phyloP scores from a whole-genome alignment of 2,329 filamentous ascomycete species.

The Westerdykella ornata region DNA sequence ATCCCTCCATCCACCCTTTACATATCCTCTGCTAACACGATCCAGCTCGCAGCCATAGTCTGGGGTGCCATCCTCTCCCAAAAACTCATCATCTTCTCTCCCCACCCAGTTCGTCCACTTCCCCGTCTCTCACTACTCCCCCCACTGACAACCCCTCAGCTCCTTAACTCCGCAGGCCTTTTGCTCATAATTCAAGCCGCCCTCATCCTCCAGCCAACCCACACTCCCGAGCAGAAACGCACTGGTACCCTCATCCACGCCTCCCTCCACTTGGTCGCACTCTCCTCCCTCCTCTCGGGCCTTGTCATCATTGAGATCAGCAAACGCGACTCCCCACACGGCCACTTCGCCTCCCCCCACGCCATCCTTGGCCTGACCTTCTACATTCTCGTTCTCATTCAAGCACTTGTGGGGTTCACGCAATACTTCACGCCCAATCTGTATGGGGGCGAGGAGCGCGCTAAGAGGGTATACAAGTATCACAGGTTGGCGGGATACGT shows the following conservation, averaged over 20 bases:
- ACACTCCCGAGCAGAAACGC: constrained; percentile 66
- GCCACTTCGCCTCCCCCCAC: constrained; percentile 75
- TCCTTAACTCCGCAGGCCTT: constrained; percentile 58
- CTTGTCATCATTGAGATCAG: constrained; percentile 73
- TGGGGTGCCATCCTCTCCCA: constrained; percentile 70
- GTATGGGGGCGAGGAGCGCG: constrained; percentile 72
- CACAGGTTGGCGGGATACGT: constrained; percentile 74
- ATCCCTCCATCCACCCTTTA: not conserved
- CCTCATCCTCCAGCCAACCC: constrained; percentile 81
- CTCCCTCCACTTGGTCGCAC: constrained; percentile 59
- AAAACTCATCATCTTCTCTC: constrained; percentile 73
- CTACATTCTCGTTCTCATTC: constrained; percentile 61
- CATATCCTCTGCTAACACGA: constrained; percentile 9
- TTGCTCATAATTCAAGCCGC: constrained; percentile 72
- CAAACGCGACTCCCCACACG: constrained; percentile 61
- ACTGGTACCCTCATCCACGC: constrained; percentile 60
- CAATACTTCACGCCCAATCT: constrained; percentile 69
- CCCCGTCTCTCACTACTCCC: constrained; percentile 1
- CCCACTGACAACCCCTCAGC: constrained; percentile 27
- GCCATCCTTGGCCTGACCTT: constrained; percentile 75
- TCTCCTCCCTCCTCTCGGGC: constrained; percentile 57
- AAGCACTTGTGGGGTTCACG: constrained; percentile 73
- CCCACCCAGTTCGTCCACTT: constrained; percentile 64
- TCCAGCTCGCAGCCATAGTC: constrained; percentile 61
- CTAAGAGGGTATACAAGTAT: constrained; percentile 83